Evolutionary conservation across 805 yeast species (phyloP), one percentile per base, ranked within the genome.

Genomic region (Yamadazyma philogaea): DNA sequence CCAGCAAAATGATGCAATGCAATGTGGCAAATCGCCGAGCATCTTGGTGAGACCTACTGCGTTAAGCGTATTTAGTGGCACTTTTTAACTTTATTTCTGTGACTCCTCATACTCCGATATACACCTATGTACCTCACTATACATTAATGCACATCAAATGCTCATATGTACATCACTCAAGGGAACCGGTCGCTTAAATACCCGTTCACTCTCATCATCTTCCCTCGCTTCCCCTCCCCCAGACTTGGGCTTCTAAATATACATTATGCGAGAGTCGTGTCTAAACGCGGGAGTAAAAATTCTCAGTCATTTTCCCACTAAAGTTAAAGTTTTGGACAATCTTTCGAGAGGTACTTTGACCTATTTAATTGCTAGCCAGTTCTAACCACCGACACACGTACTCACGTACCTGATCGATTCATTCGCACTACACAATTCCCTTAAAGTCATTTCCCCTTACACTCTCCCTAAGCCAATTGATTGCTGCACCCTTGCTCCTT

Each of bases 271-370:
- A 19, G 7, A 11, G 32, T 42, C 26, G 38, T 42, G 34, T 22
- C 24, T 28, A 15, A 15, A 4, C 18, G 18, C 31, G 21, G 40
- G 36, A 31, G 35, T 30, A 39, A 37, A 41, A 33, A 37, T 42
- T 30, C 38, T 37, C 38, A 34, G 40, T 31, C 37, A 30, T 19
- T 37, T 34, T 22, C 38, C 35, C 28, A 24, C 38, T 16, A 26
- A 18, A 37, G 14, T 14, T 37, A 20, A n/a, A 30, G 35, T 31
- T 31, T 30, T 22, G n/a, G 15, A 15, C 39, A 36, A 26, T 36
- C 39, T 36, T 36, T 24, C 12, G 28, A 7, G 10, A 24, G 28
- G 28, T 24, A 24, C 28, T 24, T 24, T 11, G 12, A 11, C 28
- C 4, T 24, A 24, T 11, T 24, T 7, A 24, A 24, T 24, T 24